Conservation (phyloP, 2,329 filamentous ascomycete genomes). For the Botrytis byssoidea region DNA sequence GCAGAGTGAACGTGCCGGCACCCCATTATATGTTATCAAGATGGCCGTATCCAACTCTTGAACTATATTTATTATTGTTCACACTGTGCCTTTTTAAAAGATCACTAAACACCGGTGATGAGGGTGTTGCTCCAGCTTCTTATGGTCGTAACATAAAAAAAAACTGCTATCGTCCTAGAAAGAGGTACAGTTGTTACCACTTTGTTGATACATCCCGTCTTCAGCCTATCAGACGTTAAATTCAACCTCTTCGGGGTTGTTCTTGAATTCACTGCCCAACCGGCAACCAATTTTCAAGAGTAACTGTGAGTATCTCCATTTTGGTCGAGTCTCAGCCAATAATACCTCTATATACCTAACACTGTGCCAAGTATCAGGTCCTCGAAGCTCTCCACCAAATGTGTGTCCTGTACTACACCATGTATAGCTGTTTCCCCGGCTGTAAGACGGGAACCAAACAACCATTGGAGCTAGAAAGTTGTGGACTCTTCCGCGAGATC, state of each 20-base stretch:
- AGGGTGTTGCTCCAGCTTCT: background rate
- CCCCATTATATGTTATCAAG: background rate
- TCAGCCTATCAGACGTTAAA: too few relatives aligned
- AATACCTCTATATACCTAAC: background rate
- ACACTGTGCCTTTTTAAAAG: too few relatives aligned
- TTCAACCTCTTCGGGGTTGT: background rate
- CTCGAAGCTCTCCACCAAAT: background rate
- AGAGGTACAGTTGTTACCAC: too few relatives aligned
- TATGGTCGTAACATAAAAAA: background rate
- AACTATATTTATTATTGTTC: too few relatives aligned
- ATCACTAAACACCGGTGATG: background rate
- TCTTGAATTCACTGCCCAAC: background rate
- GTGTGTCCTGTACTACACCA: background rate
- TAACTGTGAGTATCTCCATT: background rate
- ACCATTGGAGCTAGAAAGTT: background rate
- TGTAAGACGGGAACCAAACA: background rate
- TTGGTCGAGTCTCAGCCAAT: background rate
- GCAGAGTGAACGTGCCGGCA: background rate
- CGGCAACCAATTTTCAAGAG: background rate
- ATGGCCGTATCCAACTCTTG: background rate
- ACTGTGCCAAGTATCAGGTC: background rate
- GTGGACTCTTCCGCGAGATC: background rate
- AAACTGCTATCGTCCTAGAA: background rate
- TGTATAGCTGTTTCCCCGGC: background rate
- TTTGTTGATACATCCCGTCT: background rate